Base-by-base conservation (phyloP, 228 moss, liverwort and hornwort genomes). In the Sphagnum magellanicum region DNA sequence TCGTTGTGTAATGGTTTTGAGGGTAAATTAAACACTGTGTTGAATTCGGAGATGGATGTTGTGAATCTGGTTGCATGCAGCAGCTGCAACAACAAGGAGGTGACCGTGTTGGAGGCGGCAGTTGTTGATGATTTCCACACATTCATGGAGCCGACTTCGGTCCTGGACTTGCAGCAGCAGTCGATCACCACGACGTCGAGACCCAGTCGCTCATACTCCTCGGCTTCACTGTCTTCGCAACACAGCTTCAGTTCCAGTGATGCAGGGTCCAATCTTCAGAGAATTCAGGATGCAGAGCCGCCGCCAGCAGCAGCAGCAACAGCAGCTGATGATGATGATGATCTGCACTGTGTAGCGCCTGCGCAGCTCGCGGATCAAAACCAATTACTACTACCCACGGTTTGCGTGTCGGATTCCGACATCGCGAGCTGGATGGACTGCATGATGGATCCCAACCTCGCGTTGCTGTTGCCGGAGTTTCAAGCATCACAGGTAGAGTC, bases 341-440 rank as follows among this genome's bases (percentile, higher is more conserved):
- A 75, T 32, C 32, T 32, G 32, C 32, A 32, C 32, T 71, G 68
- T 16, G 3, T 32, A 32, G 32, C 32, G 32, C 75, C 79, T 51
- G 59, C 71, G 10, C 60, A 71, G 48, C 63, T 51, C 6, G 64
- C 64, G 65, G 65, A 69, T 6, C 53, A 49, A 67, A 47, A 48
- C 61, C 6, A 14, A 55, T 4, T 66, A 63, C 47, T 70, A 63
- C 73, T 51, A 51, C 59, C 52, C 68, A 32, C 32, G 32, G 32
- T 32, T 32, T 32, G 32, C 32, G 32, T 32, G 57, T 16, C 75
- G 69, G 79, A 79, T 49, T 75, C 72, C 51, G 84, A 79, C 68
- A 74, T 82, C 16, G 67, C 72, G 6, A 80, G 73, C 66, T 86
- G 86, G 86, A 78, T 86, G 82, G 82, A 78, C 67, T 85, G 84